phyloP scores from a whole-genome alignment of 306 rosid species.

The Hippophae rhamnoides region DNA sequence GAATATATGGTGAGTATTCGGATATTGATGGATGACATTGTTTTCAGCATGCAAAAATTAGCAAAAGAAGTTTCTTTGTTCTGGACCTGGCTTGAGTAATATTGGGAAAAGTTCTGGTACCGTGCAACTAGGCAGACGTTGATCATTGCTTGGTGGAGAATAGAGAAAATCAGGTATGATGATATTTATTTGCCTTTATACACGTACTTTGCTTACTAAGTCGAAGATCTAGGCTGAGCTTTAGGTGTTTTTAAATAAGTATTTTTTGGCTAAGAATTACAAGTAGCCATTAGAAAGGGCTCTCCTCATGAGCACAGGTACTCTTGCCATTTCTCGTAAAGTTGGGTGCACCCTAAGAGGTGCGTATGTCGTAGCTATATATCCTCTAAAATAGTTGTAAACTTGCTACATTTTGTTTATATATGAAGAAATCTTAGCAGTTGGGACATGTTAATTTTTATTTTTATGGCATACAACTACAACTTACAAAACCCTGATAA shows the following conservation, averaged over 20 bases:
- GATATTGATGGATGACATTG: conserved; percentile 42
- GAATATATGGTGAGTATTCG: conserved; percentile 43
- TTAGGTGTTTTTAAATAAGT: conserved; percentile 9
- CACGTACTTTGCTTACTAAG: conserved; percentile 19
- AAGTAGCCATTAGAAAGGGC: too few species aligned
- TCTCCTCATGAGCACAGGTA: too few species aligned
- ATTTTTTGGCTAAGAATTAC: too few species aligned
- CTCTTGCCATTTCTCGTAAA: too few species aligned
- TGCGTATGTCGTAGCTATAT: too few species aligned
- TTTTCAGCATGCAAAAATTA: conserved; percentile 18
- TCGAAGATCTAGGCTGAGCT: conserved; percentile 23
- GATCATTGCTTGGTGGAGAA: conserved; percentile 24
- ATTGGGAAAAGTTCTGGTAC: conserved; percentile 12
- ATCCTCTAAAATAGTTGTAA: too few species aligned
- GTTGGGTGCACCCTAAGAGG: too few species aligned
- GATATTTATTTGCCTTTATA: conserved; percentile 18
- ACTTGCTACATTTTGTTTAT: too few species aligned
- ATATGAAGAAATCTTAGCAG: too few species aligned
- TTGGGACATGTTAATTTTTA: too few species aligned
- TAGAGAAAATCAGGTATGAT: conserved; percentile 17
- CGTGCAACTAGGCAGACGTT: conserved; percentile 11
- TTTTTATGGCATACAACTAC: too few species aligned
- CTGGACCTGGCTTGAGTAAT: conserved; percentile 3
- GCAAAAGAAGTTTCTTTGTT: conserved; percentile 15
- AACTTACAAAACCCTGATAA: too few species aligned